Evolutionary conservation across 139 green algal genomes (phyloP).

Genomic region (Gonium pectorale): DNA sequence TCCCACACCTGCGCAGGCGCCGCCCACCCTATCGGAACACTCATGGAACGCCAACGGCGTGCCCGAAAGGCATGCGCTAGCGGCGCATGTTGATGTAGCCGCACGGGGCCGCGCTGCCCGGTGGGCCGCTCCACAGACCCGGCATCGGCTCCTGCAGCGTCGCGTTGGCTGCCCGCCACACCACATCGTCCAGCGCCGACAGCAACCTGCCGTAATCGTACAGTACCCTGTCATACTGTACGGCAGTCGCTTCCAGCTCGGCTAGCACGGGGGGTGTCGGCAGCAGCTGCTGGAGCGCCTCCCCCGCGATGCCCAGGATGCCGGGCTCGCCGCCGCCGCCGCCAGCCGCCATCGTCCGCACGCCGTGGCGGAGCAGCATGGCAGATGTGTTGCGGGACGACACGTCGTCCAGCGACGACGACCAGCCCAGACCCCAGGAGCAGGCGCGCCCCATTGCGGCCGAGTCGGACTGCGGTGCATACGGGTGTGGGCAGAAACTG

Average conservation of each 20-base stretch:
- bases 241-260: background rate
- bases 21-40: too few species aligned
- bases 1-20: too few species aligned
- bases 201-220: conserved; percentile 38
- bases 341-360: background rate
- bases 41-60: too few species aligned
- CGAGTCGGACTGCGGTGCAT: background rate
- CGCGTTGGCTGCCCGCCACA: conserved; percentile 2
- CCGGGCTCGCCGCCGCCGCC: background rate
- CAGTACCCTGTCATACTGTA: conserved; percentile 17
- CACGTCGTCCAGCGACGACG: background rate
- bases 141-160: conserved; percentile 8
- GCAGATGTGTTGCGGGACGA: background rate
- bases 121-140: background rate
- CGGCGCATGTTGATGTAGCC: background rate
- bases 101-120: background rate
- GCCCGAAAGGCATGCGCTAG: too few species aligned
- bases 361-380: background rate
- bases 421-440: conserved; percentile 12
- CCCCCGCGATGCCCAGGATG: background rate
- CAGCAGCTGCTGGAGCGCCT: background rate
- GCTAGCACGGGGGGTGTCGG: background rate
- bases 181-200: conserved; percentile 30
- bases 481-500: background rate
- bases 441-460: background rate